Base-by-base conservation (phyloP, 129 eudicot genomes). In the Kitagawia praeruptora region DNA sequence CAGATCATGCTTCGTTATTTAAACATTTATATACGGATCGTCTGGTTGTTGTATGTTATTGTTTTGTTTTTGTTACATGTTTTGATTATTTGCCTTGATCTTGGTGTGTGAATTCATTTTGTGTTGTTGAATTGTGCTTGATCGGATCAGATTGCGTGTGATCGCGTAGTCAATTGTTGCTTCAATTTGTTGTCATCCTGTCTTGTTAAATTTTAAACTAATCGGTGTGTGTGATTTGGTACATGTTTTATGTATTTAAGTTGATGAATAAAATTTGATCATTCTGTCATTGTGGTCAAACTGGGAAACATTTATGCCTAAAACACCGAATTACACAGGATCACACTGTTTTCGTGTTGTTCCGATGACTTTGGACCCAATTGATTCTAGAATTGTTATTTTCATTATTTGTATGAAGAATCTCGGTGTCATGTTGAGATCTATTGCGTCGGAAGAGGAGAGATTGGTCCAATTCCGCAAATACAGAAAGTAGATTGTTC, bases 71-170 rank as follows among this genome's bases (percentile, higher is more conserved):
- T 0, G 34, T 12, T 38, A 0, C 45, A 58, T 67, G 23, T 75
- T 42, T 75, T 64, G 75, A 76, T 75, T 79, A 19, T 86, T 84
- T 79, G 72, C 25, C 61, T 79, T 78, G 82, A 84, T 84, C 84
- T 75, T 19, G 44, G 63, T 34, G 46, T 75, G 37, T 37, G 18
- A 27, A 19, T 71, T 79, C 51, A 19, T 71, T 21, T 58, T 75
- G 44, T 70, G 10, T 80, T n/a, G 72, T 4, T 41, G 71, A 73
- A 81, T 38, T 77, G 54, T 8, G 78, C 81, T 74, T 44, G 87
- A 87, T 87, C 85, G 83, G 86, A 85, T 85, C 90, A 79, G 85
- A 82, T 77, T 77, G 74, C 39, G 54, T 27, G 64, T n/a, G n/a
- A 31, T n/a, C 67, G 67, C 67, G 34, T 75, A 40, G 70, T 3